Conservation (phyloP, 495 filamentous ascomycete species). For the Penicillium macrosclerotiorum region DNA sequence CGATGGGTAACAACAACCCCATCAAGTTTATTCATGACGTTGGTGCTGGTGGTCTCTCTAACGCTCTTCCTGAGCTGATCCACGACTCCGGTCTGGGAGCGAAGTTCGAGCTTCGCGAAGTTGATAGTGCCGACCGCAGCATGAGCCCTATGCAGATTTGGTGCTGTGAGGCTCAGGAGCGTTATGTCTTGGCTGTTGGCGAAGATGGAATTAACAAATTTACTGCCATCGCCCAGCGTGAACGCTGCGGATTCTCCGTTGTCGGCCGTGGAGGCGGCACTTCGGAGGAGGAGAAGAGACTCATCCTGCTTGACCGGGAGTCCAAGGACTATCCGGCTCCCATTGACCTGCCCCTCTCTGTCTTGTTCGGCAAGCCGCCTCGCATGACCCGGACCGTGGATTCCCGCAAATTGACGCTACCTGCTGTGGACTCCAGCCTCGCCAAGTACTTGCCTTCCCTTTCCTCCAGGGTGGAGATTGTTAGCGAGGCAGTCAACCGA, state of each 20-base stretch:
- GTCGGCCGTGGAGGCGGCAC: constrained; percentile 73
- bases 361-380: constrained; percentile 87
- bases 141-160: constrained; percentile 97
- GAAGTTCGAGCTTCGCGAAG: constrained; percentile 84
- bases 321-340: constrained; percentile 71
- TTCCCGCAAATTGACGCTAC: constrained; percentile 66
- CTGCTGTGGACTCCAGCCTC: constrained; percentile 68
- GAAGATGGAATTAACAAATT: constrained; percentile 78
- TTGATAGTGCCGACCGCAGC: constrained; percentile 83
- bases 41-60: constrained; percentile 90
- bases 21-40: constrained; percentile 98
- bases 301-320: constrained; percentile 81
- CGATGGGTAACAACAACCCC: constrained; percentile 78
- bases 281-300: constrained; percentile 60
- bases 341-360: constrained; percentile 88
- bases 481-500: constrained; percentile 72
- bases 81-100: constrained; percentile 88
- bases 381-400: constrained; percentile 79
- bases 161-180: constrained; percentile 95
- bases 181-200: constrained; percentile 86
- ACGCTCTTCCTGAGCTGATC: constrained; percentile 88
- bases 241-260: constrained; percentile 91
- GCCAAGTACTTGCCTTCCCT: constrained; percentile 60
- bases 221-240: constrained; percentile 75
- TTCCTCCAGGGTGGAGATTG: constrained; percentile 56